Evolutionary conservation across 2,329 filamentous ascomycete genomes (phyloP), one percentile per base, ranked within the genome.

Genomic region (Golovinomyces cichoracearum): DNA sequence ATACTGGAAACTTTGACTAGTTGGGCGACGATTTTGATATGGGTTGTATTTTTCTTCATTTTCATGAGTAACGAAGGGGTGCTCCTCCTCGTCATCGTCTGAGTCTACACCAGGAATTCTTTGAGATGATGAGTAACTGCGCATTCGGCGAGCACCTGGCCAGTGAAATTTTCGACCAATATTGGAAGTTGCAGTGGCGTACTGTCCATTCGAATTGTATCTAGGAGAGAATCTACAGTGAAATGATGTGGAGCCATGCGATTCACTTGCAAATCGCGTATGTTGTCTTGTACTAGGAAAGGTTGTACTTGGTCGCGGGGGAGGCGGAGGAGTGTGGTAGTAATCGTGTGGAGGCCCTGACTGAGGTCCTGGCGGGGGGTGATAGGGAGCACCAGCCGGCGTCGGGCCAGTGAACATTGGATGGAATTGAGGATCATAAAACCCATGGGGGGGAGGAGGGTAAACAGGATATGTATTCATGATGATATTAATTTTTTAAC

Each of bases 121-220:
- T 57, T 57, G 58, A 58, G 59, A 58, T 54, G 55, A 55, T 55
- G 58, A 61, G 57, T 56, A 53, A 48, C 56, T 57, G 53, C 56
- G 54, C 54, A 55, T 57, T 40, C 47, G 49, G 50, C 55, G 57
- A 48, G 57, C 54, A 52, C 53, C 51, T 50, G 59, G 54, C 56
- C 57, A 58, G 55, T 57, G 58, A 59, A 54, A 57, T 57, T 59
- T 49, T 50, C 60, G 60, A 58, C 58, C 57, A 61, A 59, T 61
- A 59, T 62, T 59, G 60, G 62, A 61, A 55, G 60, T 58, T 57
- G 58, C 57, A 55, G 60, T 62, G 50, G 60, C 57, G 53, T 62
- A 62, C 49, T 60, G 52, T 55, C 60, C 60, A 51, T 53, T 59
- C 45, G 58, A 61, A 51, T 57, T 60, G 53, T 60, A 62, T 53